Conservation (phyloP, 805 yeast species). For the Kluyveromyces nonfermentans region DNA sequence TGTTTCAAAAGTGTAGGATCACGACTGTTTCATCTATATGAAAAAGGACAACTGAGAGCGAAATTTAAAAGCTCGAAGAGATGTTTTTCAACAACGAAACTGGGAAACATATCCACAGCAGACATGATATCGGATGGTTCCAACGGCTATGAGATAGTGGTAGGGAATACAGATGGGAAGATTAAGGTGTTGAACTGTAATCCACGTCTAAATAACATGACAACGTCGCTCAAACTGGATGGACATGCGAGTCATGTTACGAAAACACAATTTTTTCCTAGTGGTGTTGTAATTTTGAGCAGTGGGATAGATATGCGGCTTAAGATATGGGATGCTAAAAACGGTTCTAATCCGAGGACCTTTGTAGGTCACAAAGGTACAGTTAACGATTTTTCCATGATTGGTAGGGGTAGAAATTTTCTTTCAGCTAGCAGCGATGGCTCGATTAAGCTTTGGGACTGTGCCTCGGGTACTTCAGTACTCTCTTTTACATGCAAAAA, state of each 20-base stretch:
- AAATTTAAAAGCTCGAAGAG: not conserved
- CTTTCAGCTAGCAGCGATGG: conserved; percentile 49
- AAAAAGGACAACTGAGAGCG: not conserved
- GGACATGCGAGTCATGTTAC: conserved; percentile 48
- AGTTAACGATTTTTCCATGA: conserved; percentile 40
- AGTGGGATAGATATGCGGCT: conserved; percentile 50
- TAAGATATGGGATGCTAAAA: conserved; percentile 49
- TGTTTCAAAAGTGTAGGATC: not conserved
- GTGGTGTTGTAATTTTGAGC: conserved; percentile 50
- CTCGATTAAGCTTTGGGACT: conserved; percentile 55
- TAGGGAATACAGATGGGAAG: conserved; percentile 32
- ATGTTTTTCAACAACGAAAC: not conserved
- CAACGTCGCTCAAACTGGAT: conserved; percentile 13
- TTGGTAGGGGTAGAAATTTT: conserved; percentile 63
- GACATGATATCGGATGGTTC: not conserved
- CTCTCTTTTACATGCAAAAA: conserved; percentile 33
- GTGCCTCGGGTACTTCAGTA: conserved; percentile 44
- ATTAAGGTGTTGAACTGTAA: conserved; percentile 16
- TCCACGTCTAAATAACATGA: conserved; percentile 5
- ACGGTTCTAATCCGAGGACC: conserved; percentile 41
- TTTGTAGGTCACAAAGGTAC: conserved; percentile 41
- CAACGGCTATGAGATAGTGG: conserved; percentile 7
- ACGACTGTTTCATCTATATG: not conserved
- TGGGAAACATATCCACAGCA: not conserved
- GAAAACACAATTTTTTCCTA: conserved; percentile 46